Evolutionary conservation across 1,284 basidiomycete species (phyloP).

Genomic region (Sutorius eximius): DNA sequence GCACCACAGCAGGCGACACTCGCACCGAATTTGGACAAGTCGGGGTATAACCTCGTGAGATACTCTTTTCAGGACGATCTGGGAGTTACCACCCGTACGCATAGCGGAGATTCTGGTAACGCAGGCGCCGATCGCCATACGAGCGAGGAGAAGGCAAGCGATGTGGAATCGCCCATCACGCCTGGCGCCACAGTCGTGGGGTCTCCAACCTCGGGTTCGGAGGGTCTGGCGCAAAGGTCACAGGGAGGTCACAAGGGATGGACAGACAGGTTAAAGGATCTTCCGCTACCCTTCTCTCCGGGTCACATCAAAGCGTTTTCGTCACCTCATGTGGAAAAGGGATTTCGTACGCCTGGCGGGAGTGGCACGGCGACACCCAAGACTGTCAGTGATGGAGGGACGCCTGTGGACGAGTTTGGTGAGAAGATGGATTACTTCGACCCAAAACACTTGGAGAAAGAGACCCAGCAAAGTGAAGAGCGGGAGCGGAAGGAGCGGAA

Average conservation of each 20-base stretch:
- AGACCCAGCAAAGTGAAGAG: constrained; percentile 16
- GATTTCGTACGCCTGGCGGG: constrained; percentile 7
- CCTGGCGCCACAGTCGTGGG: constrained; percentile 14
- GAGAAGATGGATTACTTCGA: constrained; percentile 33
- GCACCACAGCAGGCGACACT: constrained; percentile 52
- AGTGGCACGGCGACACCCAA: constrained; percentile 22
- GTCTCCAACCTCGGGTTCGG: constrained; percentile 19
- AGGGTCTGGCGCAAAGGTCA: not conserved
- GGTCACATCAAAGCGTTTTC: constrained; percentile 15
- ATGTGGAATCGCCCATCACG: constrained; percentile 19
- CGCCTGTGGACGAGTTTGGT: constrained; percentile 23
- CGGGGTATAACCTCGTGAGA: constrained; percentile 62
- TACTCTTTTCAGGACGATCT: constrained; percentile 32
- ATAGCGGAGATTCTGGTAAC: constrained; percentile 11
- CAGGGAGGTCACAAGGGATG: constrained; percentile 23
- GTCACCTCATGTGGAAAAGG: constrained; percentile 8
- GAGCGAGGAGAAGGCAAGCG: constrained; percentile 6
- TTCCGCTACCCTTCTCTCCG: constrained; percentile 20
- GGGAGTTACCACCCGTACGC: not conserved
- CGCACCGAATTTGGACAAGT: constrained; percentile 53
- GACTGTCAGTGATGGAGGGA: constrained; percentile 16
- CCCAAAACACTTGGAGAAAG: constrained; percentile 19
- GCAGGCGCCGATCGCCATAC: not conserved
- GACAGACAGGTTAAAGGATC: constrained; percentile 25
- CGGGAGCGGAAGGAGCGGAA: constrained; percentile 29